These are phyloP conservation scores for Umbellularia californica DNA, from an alignment of 164 flowering plant species.

Conservation along the genomic window DNA sequence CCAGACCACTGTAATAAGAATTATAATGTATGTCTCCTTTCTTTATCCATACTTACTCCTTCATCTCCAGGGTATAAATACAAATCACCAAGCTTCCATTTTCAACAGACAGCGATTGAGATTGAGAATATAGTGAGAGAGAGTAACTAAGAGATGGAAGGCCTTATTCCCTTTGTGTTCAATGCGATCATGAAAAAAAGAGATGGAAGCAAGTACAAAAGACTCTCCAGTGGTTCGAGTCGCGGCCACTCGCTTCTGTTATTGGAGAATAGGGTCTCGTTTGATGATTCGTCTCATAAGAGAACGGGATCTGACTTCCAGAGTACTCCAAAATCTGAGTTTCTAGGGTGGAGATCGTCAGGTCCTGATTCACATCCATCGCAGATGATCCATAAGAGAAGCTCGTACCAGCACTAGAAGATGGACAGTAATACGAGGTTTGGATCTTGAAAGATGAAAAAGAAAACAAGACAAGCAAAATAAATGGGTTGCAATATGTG, in stretches of 20 bases:
- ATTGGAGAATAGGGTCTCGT: neutral
- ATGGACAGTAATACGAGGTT: neutral
- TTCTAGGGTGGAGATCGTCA: neutral
- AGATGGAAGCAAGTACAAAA: constrained; percentile 21
- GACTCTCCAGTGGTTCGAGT: constrained; percentile 23
- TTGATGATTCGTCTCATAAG: constrained; percentile 34
- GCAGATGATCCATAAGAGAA: neutral
- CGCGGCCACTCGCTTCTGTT: constrained; percentile 24
- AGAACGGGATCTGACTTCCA: constrained; percentile 15
- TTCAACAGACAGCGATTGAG: neutral
- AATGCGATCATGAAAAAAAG: constrained; percentile 31
- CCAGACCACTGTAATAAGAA: no score
- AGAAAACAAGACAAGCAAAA: no score
- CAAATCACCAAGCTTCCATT: neutral
- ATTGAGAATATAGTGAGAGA: neutral
- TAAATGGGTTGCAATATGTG: neutral
- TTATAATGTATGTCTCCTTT: neutral
- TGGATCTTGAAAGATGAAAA: neutral
- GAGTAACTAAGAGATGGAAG: constrained; percentile 25
- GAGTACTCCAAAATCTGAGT: neutral
- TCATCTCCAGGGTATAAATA: no score
- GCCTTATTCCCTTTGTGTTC: constrained; percentile 35
- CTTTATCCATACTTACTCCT: neutral
- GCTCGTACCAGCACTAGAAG: neutral
- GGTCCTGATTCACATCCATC: neutral